Evolutionary conservation across 2,329 filamentous ascomycete genomes (phyloP), one percentile per base, ranked within the genome.

Genomic region (Pezizomycotina sp.): DNA sequence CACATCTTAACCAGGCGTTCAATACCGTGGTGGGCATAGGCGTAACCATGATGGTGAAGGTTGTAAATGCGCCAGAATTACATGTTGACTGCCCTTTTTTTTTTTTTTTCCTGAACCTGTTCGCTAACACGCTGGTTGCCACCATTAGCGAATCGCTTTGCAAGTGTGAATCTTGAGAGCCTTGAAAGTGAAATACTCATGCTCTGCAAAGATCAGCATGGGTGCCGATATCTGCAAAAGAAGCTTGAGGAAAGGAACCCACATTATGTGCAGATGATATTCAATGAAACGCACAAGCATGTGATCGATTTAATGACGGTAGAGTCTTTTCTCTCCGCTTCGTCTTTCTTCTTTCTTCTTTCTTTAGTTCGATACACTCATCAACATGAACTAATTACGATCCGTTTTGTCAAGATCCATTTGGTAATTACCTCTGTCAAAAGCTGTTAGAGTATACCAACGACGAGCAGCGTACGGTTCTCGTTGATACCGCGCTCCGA

Each of bases 371-470:
- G 22, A 31, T 21, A 27, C 3, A 15, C 20, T 13, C 7, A 3
- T 22, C 9, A 4, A 27, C 16, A 6, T 31, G 25, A 27, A 33
- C 25, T 44, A 34, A 54, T 58, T 42, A 57, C 39, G 13, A 36
- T 14, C 29, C 15, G 9, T 15, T 16, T 2, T 12, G 16, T 26
- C 27, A 27, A 65, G 86, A 98, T 60, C 86, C 89, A 6, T 98
- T 98, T 58, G 89, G 89, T 57, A 98, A 98, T 65, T 98, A 98
- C 60, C 74, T 98, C 49, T 95, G 86, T 65, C 89, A 98, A 65
- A 98, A 95, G 68, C 66, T 98, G 45, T 70, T 98, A 20, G 89
- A 98, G 61, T 92, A 77, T 58, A 86, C 82, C 61, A 91, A 81
- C 55, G 80, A 95, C 53, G 81, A 92, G 34, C 86, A 98, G 63